Evolutionary conservation across 805 yeast genomes (phyloP).

Genomic region (Cyberlindnera euphorbiiphila): DNA sequence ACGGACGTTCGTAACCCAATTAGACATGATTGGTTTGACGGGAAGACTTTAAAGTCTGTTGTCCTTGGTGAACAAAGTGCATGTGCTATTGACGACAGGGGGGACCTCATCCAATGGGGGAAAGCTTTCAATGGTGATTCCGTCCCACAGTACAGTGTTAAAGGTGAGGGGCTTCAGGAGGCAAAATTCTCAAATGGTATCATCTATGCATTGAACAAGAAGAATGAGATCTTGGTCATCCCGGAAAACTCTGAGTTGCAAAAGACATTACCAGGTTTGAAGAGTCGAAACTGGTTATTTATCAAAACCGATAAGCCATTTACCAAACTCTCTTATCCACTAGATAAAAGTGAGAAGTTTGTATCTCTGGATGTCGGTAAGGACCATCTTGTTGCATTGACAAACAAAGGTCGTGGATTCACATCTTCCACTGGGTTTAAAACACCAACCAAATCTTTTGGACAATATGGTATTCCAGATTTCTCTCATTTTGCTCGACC

Average conservation of each 20-base stretch:
- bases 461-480: constrained; percentile 82
- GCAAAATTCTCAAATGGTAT: constrained; percentile 51
- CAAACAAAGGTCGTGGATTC: constrained; percentile 10
- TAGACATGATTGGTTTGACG: constrained; percentile 62
- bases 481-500: constrained; percentile 60
- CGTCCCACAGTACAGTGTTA: constrained; percentile 36
- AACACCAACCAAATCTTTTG: constrained; percentile 40
- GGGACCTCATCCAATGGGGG: constrained; percentile 77
- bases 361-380: constrained; percentile 54
- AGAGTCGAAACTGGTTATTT: constrained; percentile 16
- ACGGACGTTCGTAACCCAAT: constrained; percentile 48
- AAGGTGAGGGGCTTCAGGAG: constrained; percentile 41
- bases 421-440: constrained; percentile 49
- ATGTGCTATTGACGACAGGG: constrained; percentile 58
- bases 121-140: constrained; percentile 32
- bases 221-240: constrained; percentile 33
- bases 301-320: constrained; percentile 10
- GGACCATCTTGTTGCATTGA: constrained; percentile 50
- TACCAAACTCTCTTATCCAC: constrained; percentile 5
- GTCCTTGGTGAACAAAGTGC: constrained; percentile 42
- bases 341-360: constrained; percentile 44
- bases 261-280: constrained; percentile 7
- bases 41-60: constrained; percentile 53
- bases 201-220: constrained; percentile 43
- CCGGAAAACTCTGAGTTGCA: constrained; percentile 27